These are phyloP conservation scores for Cornus suecica DNA, from an alignment of 148 eudicot genomes.

Conservation along the genomic window DNA sequence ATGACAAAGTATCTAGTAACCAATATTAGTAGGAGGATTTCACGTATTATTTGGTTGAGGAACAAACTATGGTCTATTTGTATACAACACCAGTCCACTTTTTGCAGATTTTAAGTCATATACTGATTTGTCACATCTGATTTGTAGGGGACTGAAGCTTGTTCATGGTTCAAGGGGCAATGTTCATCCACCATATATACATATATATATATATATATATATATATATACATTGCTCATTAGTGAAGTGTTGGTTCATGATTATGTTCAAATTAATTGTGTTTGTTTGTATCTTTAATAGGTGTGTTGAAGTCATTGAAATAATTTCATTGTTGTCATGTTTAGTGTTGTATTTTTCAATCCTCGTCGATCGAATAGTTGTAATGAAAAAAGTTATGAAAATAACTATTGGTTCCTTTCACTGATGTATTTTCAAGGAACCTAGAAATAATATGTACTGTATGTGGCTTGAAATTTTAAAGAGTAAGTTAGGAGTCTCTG, in stretches of 20 bases:
- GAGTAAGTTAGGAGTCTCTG: no score
- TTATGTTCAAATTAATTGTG: background rate
- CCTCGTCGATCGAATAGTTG: no score
- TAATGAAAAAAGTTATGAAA: no score
- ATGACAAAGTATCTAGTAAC: background rate
- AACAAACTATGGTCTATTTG: background rate
- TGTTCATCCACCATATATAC: no score
- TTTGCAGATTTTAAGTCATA: background rate
- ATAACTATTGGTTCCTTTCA: no score
- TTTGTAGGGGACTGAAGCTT: conserved; percentile 1
- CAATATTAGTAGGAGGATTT: background rate
- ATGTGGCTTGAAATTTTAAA: no score
- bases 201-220: no score
- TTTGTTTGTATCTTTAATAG: background rate
- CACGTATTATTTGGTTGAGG: background rate
- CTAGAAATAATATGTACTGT: no score
- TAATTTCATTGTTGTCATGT: background rate
- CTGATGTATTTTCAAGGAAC: no score
- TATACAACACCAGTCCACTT: background rate
- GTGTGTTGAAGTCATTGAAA: background rate
- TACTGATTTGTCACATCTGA: background rate
- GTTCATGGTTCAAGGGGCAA: background rate
- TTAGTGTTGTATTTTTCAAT: background rate
- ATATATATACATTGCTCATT: no score
- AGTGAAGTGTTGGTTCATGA: background rate